These are phyloP conservation scores for Camelina sativa DNA, from an alignment of 345 rosid genomes.

Conservation along the genomic window DNA sequence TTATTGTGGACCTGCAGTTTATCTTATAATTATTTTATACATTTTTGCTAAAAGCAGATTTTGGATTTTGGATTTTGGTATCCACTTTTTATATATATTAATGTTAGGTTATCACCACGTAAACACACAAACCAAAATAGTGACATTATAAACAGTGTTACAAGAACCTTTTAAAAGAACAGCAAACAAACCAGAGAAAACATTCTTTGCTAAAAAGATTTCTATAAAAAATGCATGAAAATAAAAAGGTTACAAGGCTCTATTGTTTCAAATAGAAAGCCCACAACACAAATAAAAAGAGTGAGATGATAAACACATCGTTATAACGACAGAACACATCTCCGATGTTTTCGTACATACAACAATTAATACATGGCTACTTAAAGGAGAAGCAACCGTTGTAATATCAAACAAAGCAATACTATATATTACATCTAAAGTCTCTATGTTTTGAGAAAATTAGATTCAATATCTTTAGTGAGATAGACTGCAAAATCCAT, in stretches of 20 bases:
- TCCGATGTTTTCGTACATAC: neutral
- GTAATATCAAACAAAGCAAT: conserved; percentile 1
- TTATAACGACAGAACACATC: neutral
- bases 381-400: neutral
- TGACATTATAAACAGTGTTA: neutral
- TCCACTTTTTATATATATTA: no score
- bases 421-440: neutral
- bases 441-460: conserved; percentile 34
- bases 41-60: no score
- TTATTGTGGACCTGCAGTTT: no score
- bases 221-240: no score
- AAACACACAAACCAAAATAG: no score
- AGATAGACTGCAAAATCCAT: conserved; percentile 30
- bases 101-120: no score
- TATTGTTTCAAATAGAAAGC: neutral
- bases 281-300: neutral
- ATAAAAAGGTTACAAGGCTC: no score
- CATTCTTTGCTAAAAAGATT: no score
- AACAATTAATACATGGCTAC: conserved; percentile 16
- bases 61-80: no score
- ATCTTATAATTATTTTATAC: no score
- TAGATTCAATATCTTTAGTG: conserved; percentile 34
- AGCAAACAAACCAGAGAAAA: neutral
- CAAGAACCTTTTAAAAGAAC: neutral
- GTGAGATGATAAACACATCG: neutral